Conservation (phyloP, 2,329 filamentous ascomycete genomes). For the Talaromyces pinophilus region DNA sequence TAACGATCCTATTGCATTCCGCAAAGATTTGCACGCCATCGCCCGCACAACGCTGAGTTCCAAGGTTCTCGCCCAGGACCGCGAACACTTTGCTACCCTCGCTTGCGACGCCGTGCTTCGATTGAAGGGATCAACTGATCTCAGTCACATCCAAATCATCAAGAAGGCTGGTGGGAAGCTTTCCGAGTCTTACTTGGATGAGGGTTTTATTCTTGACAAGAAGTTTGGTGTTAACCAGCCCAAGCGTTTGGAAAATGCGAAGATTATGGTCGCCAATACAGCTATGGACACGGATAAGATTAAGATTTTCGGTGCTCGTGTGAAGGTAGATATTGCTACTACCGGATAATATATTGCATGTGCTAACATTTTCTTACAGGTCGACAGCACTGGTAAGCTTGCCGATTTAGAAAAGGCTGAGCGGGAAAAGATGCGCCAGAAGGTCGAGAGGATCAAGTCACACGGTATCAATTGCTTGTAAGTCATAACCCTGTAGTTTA, state of each 20-base stretch:
- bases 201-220: slow-evolving; percentile 98
- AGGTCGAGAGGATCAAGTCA: slow-evolving; percentile 98
- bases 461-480: slow-evolving; percentile 97
- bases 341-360: background rate
- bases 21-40: slow-evolving; percentile 85
- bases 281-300: slow-evolving; percentile 99
- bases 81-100: slow-evolving; percentile 84
- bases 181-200: slow-evolving; percentile 94
- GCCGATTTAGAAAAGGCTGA: slow-evolving; percentile 98
- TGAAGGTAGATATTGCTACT: slow-evolving; percentile 59
- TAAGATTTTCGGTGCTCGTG: slow-evolving; percentile 96
- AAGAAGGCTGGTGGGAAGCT: slow-evolving; percentile 99
- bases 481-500: background rate
- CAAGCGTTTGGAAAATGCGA: slow-evolving; percentile 94
- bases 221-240: slow-evolving; percentile 99
- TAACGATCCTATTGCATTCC: slow-evolving; percentile 78
- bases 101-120: slow-evolving; percentile 90
- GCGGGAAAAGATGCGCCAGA: slow-evolving; percentile 98
- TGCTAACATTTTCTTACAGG: slow-evolving; percentile 38
- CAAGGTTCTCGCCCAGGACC: slow-evolving; percentile 92
- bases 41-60: slow-evolving; percentile 94
- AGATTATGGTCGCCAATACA: slow-evolving; percentile 96
- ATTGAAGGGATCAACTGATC: slow-evolving; percentile 84
- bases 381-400: slow-evolving; percentile 91
- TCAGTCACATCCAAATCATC: slow-evolving; percentile 98